Percentiles rank a stretch among this genome's conserved stretches.
phyloP scores from a whole-genome alignment of 345 rosid species.

The Passiflora organensis region DNA sequence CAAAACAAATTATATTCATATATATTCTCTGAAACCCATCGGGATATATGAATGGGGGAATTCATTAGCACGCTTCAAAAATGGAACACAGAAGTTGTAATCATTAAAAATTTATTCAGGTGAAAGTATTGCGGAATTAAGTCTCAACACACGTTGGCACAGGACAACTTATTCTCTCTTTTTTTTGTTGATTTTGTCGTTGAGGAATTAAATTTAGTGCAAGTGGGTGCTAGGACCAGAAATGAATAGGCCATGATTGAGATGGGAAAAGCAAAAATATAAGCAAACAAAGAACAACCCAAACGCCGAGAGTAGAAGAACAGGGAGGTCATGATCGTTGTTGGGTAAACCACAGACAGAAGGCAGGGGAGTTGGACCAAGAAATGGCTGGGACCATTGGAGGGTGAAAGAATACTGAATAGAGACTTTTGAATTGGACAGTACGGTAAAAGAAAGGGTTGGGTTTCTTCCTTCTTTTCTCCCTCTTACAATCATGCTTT shows the following conservation, averaged over 20 bases:
- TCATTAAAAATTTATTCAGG: slow-evolving; percentile 5
- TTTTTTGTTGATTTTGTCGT: background rate
- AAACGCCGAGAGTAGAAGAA: slow-evolving; percentile 26
- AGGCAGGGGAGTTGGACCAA: slow-evolving; percentile 21
- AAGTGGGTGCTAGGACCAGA: slow-evolving; percentile 18
- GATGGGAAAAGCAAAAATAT: slow-evolving; percentile 22
- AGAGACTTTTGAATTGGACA: slow-evolving; percentile 16
- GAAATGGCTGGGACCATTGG: slow-evolving; percentile 22
- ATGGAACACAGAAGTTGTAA: background rate
- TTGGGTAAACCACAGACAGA: slow-evolving; percentile 58
- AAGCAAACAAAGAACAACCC: slow-evolving; percentile 27
- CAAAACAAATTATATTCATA: no score
- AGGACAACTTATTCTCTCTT: background rate
- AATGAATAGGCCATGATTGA: slow-evolving; percentile 9
- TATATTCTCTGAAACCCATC: no score
- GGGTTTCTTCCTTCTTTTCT: background rate
- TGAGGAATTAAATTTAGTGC: slow-evolving; percentile 5
- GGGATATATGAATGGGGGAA: no score
- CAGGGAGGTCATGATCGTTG: slow-evolving; percentile 38
- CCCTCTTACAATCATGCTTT: background rate
- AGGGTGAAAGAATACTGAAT: background rate
- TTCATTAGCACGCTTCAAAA: background rate
- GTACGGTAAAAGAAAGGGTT: background rate
- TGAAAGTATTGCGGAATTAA: background rate
- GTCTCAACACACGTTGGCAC: slow-evolving; percentile 5